Base-by-base conservation (phyloP, 139 green algal species). In the Tetraselmis striata region DNA sequence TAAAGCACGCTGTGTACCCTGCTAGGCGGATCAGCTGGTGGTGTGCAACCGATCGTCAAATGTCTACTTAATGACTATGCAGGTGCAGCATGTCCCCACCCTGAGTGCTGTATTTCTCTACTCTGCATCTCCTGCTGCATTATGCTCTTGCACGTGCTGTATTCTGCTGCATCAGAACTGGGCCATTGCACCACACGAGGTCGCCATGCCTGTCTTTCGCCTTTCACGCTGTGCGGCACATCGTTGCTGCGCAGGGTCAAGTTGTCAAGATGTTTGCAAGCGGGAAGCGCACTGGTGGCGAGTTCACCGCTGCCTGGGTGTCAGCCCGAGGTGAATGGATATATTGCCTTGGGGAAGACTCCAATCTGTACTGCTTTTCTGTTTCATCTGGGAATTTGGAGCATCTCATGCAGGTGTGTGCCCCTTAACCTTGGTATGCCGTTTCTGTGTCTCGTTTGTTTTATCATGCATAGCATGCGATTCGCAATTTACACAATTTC, bases 341-440 rank as follows among this genome's bases (percentile, higher is more conserved):
- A 23, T 98, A 98, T 89, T 94, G 89, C 85, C 83, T 98, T 81
- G 93, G 91, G 22, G 94, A 98, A 83, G 94, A 98, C 80, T 90
- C 85, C 76, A 91, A 86, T 30, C 82, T 98, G 31, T 95, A 96
- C 86, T 95, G 90, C 86, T 97, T 97, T 87, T 82, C 59, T 30
- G 80, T 85, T 1, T 77, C 30, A 1, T 81, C 31, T 0, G 91
- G 92, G 32, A 97, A 96, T 84, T 87, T 98, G 85, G 95, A 97
- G 88, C 87, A 97, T 83, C 85, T 95, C 2, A 90, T 98, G 86
- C 87, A 88, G 85, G 93, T 87, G 76, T 25, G 45, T 29, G 23
- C 5, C 24, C 24, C 77, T 23, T 74, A 59, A 67, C 28, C 28
- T 23, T 23, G 22, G n/a, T 32, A 32, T 79, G 75, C 5, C 24